Base-by-base conservation (phyloP, 2,329 filamentous ascomycete genomes). In the Fusarium annulatum region DNA sequence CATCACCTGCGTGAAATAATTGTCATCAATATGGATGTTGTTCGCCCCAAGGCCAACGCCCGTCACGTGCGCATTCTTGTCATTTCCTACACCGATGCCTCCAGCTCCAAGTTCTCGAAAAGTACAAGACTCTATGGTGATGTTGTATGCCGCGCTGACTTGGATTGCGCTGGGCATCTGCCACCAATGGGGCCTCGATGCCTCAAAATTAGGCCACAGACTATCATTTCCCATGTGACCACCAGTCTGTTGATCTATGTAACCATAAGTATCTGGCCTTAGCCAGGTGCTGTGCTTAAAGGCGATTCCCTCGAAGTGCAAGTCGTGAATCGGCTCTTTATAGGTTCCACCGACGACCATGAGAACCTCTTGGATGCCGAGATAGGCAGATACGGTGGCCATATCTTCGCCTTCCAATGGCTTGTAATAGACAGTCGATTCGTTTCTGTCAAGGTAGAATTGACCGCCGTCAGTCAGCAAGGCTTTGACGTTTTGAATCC, bases 161-260 rank as follows among this genome's bases (percentile, higher is more conserved):
- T 64, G 56, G 1, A 64, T 26, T 12, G 61, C 38, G 45, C 61
- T 64, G 8, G 56, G 61, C 61, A 64, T 64, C 56, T 64, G 61
- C 56, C 61, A 64, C 61, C 43, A 64, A 15, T 64, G 38, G 7
- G 61, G 56, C 8, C 61, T 61, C 4, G 61, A 61, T 14, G 45
- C 56, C 15, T 64, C 61, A 7, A 64, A 64, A 0, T 39, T 14
- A 7, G 56, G 56, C 56, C 61, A 61, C 4, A 34, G 30, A 19
- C 38, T 61, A 15, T 51, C 61, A 33, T 64, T 61, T 26, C 56
- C 61, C 61, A 64, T 64, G 3, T 64, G 9, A 7, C 61, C 61
- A 15, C 61, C 61, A 0, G 38, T 64, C 26, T 64, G 36, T 11
- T 64, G 56, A n/a, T 64, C 61, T 21, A 51, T 34, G 2, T 61